Conservation (phyloP, 257 asterid genomes). For the Gentiana dahurica region DNA sequence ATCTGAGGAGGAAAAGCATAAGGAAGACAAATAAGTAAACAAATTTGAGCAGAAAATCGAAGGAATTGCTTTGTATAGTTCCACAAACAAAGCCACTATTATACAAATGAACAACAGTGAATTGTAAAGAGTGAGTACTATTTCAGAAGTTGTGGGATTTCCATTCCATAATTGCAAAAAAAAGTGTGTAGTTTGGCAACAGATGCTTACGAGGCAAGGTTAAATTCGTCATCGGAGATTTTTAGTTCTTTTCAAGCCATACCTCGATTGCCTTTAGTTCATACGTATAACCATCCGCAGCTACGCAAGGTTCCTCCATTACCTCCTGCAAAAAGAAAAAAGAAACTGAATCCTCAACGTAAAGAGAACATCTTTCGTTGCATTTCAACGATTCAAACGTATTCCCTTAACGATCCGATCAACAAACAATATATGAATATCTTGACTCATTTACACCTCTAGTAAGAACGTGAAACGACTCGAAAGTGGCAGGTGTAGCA, state of each 20-base stretch:
- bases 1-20: no score
- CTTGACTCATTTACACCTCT: no score
- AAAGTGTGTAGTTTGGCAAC: constrained; percentile 58
- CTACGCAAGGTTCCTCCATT: constrained; percentile 83
- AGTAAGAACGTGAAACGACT: no score
- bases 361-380: no score
- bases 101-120: background rate
- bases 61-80: no score
- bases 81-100: background rate
- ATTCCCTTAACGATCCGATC: no score
- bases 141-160: constrained; percentile 27
- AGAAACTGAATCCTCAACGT: no score
- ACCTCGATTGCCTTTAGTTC: constrained; percentile 56
- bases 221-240: constrained; percentile 54
- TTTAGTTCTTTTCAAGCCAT: constrained; percentile 48
- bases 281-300: constrained; percentile 85
- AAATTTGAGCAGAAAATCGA: no score
- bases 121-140: background rate
- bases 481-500: background rate
- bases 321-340: constrained; percentile 38
- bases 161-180: constrained; percentile 78
- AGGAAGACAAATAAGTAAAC: no score
- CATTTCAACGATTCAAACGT: no score
- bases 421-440: no score
- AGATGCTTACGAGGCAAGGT: constrained; percentile 51